These are phyloP conservation scores for Termitomyces sp. DNA, from an alignment of 768 basidiomycete genomes.

Conservation along the genomic window DNA sequence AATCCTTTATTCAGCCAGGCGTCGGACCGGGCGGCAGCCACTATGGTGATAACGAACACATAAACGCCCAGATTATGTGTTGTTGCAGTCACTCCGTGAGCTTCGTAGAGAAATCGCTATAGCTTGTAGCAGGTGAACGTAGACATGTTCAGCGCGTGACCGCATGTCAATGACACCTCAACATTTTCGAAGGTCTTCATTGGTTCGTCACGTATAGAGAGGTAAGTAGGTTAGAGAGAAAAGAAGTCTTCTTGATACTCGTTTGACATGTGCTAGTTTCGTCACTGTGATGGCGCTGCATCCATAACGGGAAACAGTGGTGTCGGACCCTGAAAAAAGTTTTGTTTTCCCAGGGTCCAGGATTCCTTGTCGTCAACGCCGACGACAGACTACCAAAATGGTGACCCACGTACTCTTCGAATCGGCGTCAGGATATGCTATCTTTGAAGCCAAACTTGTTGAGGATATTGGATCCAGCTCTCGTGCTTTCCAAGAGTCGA, in stretches of 20 bases:
- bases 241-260: not conserved
- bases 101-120: not conserved
- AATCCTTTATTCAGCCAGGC: not conserved
- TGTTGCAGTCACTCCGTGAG: not conserved
- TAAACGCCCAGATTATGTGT: not conserved
- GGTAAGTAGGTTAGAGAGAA: too few relatives aligned
- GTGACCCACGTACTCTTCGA: constrained; percentile 90
- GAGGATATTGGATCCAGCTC: constrained; percentile 86
- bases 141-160: not conserved
- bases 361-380: constrained; percentile 25
- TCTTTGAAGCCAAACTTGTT: constrained; percentile 81
- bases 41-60: not conserved
- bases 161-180: not conserved
- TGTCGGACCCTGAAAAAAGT: constrained; percentile 24
- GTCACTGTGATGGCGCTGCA: not conserved
- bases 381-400: constrained; percentile 36
- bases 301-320: constrained; percentile 9
- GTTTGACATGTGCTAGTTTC: not conserved
- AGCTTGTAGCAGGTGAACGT: not conserved
- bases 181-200: not conserved
- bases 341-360: constrained; percentile 14
- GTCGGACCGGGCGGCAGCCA: not conserved
- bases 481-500: constrained; percentile 75
- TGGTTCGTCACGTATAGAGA: too few relatives aligned
- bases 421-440: constrained; percentile 88